Evolutionary conservation across 1,139 yeast genomes (phyloP).

Genomic region (Yamadazyma taylorii): DNA sequence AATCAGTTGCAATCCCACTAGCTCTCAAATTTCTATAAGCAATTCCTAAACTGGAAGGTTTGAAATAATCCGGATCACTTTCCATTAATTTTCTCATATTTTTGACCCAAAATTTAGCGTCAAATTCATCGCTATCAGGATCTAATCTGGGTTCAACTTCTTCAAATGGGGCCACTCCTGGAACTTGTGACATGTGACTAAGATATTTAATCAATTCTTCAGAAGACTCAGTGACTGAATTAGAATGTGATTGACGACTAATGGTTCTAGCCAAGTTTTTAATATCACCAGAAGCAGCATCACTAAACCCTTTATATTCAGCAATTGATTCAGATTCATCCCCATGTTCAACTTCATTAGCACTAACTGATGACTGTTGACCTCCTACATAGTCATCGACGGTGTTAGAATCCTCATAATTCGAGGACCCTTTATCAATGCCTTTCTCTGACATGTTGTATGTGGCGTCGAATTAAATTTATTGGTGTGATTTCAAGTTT

Average conservation of each 20-base stretch:
- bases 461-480: no score
- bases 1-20: conserved; percentile 72
- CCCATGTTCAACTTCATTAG: conserved; percentile 1
- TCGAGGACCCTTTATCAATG: conserved; percentile 8
- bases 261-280: conserved; percentile 38
- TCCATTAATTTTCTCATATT: conserved; percentile 56
- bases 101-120: conserved; percentile 69
- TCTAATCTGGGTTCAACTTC: conserved; percentile 20
- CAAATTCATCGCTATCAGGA: conserved; percentile 53
- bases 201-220: conserved; percentile 53
- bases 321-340: conserved; percentile 19
- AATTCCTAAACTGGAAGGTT: conserved; percentile 64
- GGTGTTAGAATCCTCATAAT: conserved; percentile 13
- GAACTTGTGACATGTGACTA: conserved; percentile 54
- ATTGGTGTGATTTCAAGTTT: no score
- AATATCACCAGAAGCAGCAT: conserved; percentile 19
- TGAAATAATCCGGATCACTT: conserved; percentile 63
- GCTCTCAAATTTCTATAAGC: conserved; percentile 70
- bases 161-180: conserved; percentile 43
- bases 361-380: no score
- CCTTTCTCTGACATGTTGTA: conserved; percentile 1
- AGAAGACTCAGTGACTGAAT: conserved; percentile 24
- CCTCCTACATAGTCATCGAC: conserved; percentile 12
- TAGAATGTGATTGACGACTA: conserved; percentile 38
- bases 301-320: conserved; percentile 31